These are phyloP conservation scores for Aspergillus aculeatinus DNA, from an alignment of 2,329 filamentous ascomycete species.

Conservation along the genomic window DNA sequence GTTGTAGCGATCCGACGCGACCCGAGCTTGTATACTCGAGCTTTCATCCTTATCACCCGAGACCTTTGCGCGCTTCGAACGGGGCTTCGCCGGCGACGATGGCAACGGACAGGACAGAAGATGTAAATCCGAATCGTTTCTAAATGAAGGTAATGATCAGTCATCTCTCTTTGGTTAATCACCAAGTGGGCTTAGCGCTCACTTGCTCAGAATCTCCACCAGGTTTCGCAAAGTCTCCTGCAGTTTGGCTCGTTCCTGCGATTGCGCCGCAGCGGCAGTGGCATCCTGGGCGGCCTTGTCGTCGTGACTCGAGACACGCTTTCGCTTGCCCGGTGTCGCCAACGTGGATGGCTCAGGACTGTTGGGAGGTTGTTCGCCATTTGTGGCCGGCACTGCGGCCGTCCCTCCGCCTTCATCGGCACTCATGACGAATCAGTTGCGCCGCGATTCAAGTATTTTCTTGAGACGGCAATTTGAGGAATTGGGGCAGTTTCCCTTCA, in stretches of 20 bases:
- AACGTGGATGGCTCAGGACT: conserved; percentile 29
- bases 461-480: conserved; percentile 17
- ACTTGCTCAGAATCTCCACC: conserved; percentile 35
- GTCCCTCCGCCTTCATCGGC: conserved; percentile 37
- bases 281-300: conserved; percentile 30
- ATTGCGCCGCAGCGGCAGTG: conserved; percentile 23
- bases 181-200: conserved; percentile 2
- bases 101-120: conserved; percentile 43
- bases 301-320: conserved; percentile 38
- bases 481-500: background rate
- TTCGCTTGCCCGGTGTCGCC: conserved; percentile 43
- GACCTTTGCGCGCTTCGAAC: conserved; percentile 45
- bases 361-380: conserved; percentile 34
- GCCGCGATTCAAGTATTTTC: conserved; percentile 22
- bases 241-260: conserved; percentile 32
- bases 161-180: background rate
- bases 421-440: conserved; percentile 35
- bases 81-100: conserved; percentile 38
- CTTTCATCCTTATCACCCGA: conserved; percentile 35
- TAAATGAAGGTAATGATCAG: conserved; percentile 28
- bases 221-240: conserved; percentile 39
- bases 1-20: conserved; percentile 39
- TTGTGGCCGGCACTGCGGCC: conserved; percentile 32
- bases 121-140: conserved; percentile 46
- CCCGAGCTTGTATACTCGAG: conserved; percentile 40